phyloP scores from a whole-genome alignment of 2,329 filamentous ascomycete species.

The Fonsecaea erecta region DNA sequence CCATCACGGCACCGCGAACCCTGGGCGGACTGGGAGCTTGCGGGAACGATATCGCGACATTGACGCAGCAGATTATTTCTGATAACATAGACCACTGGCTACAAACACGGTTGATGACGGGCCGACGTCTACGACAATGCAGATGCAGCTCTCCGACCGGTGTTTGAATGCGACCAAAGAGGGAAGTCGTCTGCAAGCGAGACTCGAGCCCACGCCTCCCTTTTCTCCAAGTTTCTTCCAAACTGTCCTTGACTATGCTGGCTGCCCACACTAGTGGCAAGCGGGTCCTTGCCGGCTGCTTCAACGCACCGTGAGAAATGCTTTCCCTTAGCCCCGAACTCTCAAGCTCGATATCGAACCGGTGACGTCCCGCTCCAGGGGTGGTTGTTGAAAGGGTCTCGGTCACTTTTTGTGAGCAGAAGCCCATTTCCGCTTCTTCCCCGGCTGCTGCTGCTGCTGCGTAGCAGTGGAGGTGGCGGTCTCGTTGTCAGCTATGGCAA shows the following conservation, averaged over 20 bases:
- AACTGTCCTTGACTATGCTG: background rate
- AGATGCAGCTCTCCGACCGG: background rate
- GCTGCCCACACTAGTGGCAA: background rate
- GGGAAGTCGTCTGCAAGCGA: background rate
- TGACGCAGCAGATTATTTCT: conserved; percentile 28
- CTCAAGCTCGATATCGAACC: background rate
- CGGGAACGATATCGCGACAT: conserved; percentile 28
- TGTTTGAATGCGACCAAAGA: background rate
- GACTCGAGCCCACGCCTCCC: background rate
- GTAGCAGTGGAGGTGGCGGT: background rate
- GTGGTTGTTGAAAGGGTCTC: background rate
- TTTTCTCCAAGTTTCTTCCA: background rate
- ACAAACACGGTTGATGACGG: background rate
- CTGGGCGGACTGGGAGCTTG: background rate
- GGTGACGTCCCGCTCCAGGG: background rate
- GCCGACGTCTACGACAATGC: background rate
- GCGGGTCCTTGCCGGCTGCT: background rate
- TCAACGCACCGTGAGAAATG: background rate
- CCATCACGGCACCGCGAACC: background rate
- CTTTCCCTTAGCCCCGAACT: background rate
- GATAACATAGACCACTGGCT: background rate
- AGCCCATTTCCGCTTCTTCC: conserved; percentile 11
- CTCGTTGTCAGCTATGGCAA: conserved; percentile 1
- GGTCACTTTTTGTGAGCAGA: background rate
- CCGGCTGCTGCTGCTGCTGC: no score